A percentile compares a stretch with the other conserved stretches of the same genome.
These are phyloP conservation scores for Trichoderma harzianum DNA, from an alignment of 2,329 filamentous ascomycete species.

Conservation along the genomic window DNA sequence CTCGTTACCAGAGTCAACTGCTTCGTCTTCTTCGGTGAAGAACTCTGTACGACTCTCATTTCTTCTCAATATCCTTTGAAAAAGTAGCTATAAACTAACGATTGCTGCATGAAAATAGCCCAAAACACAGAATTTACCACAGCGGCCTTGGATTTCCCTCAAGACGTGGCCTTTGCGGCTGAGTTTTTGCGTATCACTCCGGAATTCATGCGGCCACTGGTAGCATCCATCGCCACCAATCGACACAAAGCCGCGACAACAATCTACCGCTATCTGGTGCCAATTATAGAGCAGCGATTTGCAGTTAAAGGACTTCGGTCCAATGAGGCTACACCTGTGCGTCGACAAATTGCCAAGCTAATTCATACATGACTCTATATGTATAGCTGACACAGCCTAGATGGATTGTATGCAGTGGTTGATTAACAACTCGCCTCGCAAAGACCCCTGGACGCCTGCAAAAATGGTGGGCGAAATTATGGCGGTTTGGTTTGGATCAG, in stretches of 20 bases:
- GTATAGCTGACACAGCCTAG: not conserved
- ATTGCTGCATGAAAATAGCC: not conserved
- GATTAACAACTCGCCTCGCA: not conserved
- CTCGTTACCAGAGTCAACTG: not conserved
- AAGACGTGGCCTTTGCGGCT: not conserved
- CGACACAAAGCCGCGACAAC: not conserved
- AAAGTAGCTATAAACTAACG: too few species aligned
- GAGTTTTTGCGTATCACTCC: not conserved
- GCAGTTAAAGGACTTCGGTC: not conserved
- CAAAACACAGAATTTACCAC: not conserved
- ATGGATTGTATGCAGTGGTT: not conserved
- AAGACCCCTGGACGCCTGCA: slow-evolving; percentile 12
- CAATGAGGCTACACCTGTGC: accelerated
- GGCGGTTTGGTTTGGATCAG: slow-evolving; percentile 19
- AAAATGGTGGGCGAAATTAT: slow-evolving; percentile 17
- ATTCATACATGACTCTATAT: not conserved
- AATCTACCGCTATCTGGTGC: not conserved
- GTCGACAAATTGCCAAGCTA: not conserved
- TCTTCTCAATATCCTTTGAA: not conserved
- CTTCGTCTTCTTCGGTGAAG: not conserved
- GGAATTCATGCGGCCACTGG: not conserved
- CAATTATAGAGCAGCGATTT: not conserved
- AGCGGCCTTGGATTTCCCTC: not conserved
- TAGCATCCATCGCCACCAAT: not conserved
- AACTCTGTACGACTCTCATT: not conserved